Evolutionary conservation across 2,329 filamentous ascomycete genomes (phyloP).

Genomic region (Purpureocillium takamizusanense): DNA sequence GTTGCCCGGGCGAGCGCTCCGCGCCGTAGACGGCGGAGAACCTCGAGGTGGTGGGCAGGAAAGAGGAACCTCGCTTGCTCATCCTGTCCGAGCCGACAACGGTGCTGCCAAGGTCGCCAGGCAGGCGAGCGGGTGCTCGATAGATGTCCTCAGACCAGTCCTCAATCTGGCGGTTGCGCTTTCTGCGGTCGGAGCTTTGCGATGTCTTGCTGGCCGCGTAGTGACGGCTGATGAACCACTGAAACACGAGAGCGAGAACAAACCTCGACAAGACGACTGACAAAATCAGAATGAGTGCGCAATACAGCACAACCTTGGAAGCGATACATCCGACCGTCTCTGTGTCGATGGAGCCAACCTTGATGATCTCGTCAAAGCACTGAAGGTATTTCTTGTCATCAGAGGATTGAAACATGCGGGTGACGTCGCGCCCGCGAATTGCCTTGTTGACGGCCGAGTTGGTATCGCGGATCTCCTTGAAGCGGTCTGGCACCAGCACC

Average conservation of each 20-base stretch:
- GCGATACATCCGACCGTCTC: slow-evolving; percentile 96
- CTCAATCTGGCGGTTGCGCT: slow-evolving; percentile 87
- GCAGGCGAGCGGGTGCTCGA: slow-evolving; percentile 72
- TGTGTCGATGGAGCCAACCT: slow-evolving; percentile 91
- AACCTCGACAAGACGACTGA: slow-evolving; percentile 84
- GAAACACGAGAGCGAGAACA: slow-evolving; percentile 79
- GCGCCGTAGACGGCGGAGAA: slow-evolving; percentile 86
- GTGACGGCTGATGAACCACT: slow-evolving; percentile 87
- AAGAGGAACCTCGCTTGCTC: slow-evolving; percentile 73
- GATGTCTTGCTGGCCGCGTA: slow-evolving; percentile 83
- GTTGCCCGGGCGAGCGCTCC: slow-evolving; percentile 46
- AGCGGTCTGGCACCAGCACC: slow-evolving; percentile 65
- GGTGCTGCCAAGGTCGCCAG: slow-evolving; percentile 62
- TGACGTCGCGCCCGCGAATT: slow-evolving; percentile 79
- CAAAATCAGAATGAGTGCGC: slow-evolving; percentile 85
- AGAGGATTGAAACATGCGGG: slow-evolving; percentile 72
- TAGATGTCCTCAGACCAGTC: slow-evolving; percentile 98
- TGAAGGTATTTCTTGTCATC: slow-evolving; percentile 73
- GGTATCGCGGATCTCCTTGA: slow-evolving; percentile 70
- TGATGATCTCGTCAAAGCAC: slow-evolving; percentile 89
- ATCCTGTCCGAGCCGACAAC: slow-evolving; percentile 56
- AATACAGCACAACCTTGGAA: slow-evolving; percentile 91
- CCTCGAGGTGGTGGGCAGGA: slow-evolving; percentile 86
- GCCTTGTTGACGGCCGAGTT: slow-evolving; percentile 47
- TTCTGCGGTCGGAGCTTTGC: slow-evolving; percentile 69